phyloP scores from a whole-genome alignment of 768 basidiomycete genomes.

The Nevesoporus exiguus region DNA sequence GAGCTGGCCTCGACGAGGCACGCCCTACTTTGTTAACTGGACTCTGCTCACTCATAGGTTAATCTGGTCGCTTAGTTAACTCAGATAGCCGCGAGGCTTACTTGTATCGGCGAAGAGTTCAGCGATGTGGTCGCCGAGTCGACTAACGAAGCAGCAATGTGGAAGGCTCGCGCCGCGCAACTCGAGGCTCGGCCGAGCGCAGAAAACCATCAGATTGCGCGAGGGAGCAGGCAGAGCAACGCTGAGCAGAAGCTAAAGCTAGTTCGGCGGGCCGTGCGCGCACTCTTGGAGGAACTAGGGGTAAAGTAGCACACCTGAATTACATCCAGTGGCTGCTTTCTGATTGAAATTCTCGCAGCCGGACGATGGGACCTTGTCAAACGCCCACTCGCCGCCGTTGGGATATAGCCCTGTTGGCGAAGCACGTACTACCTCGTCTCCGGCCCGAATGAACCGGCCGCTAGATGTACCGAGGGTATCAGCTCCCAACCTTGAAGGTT shows the following conservation, averaged over 20 bases:
- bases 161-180: conserved; percentile 32
- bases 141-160: conserved; percentile 21
- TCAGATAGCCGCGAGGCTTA: conserved; percentile 27
- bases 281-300: conserved; percentile 42
- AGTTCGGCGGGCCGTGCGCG: conserved; percentile 39
- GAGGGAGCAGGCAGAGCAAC: conserved; percentile 33
- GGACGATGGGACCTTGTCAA: conserved; percentile 17
- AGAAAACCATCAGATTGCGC: conserved; percentile 28
- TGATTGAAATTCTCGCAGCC: conserved; percentile 14
- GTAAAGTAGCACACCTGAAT: conserved; percentile 17
- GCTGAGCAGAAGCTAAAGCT: conserved; percentile 32
- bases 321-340: background rate
- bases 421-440: conserved; percentile 1
- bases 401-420: background rate
- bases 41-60: background rate
- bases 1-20: conserved; percentile 30
- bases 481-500: conserved; percentile 20
- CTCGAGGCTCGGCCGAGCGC: conserved; percentile 33
- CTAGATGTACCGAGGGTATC: conserved; percentile 4
- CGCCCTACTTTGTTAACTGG: background rate
- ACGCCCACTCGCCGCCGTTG: conserved; percentile 10
- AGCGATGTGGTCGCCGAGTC: conserved; percentile 16
- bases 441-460: conserved; percentile 7
- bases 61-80: conserved; percentile 14
- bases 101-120: conserved; percentile 32